Evolutionary conservation across 2,329 filamentous ascomycete genomes (phyloP).

Genomic region (Fusarium secorum): DNA sequence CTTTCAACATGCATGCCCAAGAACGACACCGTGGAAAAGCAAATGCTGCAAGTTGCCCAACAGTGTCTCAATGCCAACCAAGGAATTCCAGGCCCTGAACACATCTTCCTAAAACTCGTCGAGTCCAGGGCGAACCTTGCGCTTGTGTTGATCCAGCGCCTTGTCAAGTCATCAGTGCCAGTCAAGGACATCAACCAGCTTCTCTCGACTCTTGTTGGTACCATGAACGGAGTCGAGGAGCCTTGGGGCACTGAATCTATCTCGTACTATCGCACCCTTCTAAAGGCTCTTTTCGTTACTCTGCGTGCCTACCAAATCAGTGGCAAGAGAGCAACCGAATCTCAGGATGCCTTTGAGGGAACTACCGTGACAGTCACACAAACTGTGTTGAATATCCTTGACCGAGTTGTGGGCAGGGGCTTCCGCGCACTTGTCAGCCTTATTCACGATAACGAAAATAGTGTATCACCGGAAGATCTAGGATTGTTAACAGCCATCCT

Average conservation of each 20-base stretch:
- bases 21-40: conserved; percentile 65
- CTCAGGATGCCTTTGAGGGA: conserved; percentile 46
- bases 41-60: conserved; percentile 77
- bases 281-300: conserved; percentile 85
- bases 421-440: conserved; percentile 83
- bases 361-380: conserved; percentile 59
- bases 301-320: conserved; percentile 69
- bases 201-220: conserved; percentile 59
- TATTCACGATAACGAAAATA: conserved; percentile 76
- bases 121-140: conserved; percentile 81
- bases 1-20: conserved; percentile 71
- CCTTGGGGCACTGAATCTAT: conserved; percentile 62
- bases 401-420: conserved; percentile 79
- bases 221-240: conserved; percentile 62
- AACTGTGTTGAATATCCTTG: conserved; percentile 79
- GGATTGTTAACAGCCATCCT: conserved; percentile 87
- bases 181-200: conserved; percentile 62
- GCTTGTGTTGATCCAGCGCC: conserved; percentile 80
- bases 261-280: conserved; percentile 80
- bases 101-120: conserved; percentile 81
- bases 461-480: conserved; percentile 77
- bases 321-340: conserved; percentile 44
- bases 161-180: conserved; percentile 67
- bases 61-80: conserved; percentile 84
- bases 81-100: conserved; percentile 74